Evolutionary conservation across 768 basidiomycete species (phyloP).

Genomic region (Cyclocybe aegerita): DNA sequence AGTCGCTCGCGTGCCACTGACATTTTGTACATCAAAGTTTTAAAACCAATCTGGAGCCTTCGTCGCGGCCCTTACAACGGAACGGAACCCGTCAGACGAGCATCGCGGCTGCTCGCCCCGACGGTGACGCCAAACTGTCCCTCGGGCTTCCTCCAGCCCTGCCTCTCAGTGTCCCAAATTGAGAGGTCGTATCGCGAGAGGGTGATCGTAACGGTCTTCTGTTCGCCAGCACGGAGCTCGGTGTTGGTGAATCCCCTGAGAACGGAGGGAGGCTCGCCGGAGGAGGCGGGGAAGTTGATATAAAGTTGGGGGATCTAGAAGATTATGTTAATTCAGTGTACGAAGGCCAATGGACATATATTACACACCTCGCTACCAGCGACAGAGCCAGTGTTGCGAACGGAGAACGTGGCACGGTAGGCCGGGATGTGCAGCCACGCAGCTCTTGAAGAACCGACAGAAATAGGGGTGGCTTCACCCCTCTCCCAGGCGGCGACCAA

Average conservation of each 20-base stretch:
- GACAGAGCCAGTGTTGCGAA: slow-evolving; percentile 62
- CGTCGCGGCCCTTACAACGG: slow-evolving; percentile 13
- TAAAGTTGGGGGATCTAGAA: slow-evolving; percentile 73
- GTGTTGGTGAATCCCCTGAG: slow-evolving; percentile 71
- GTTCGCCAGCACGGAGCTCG: slow-evolving; percentile 47
- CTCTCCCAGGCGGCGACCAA: slow-evolving; percentile 54
- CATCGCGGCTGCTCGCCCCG: slow-evolving; percentile 70
- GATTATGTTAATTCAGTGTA: neutral
- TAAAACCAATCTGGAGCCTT: too few species aligned
- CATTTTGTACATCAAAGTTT: too few species aligned
- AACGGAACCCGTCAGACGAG: slow-evolving; percentile 46
- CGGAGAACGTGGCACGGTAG: slow-evolving; percentile 59
- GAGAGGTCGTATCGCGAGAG: slow-evolving; percentile 71
- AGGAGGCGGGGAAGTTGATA: slow-evolving; percentile 59
- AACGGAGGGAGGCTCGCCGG: slow-evolving; percentile 70
- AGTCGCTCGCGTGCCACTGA: too few species aligned
- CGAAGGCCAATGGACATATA: neutral
- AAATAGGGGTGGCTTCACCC: slow-evolving; percentile 53
- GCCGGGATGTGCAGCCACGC: slow-evolving; percentile 72
- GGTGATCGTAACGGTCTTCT: slow-evolving; percentile 46
- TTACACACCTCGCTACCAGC: slow-evolving; percentile 63
- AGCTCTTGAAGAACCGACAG: slow-evolving; percentile 59
- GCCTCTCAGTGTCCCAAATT: slow-evolving; percentile 72
- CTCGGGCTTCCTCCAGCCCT: slow-evolving; percentile 72
- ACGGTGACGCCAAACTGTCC: slow-evolving; percentile 64